A percentile compares a stretch with the other conserved stretches of the same genome.
Evolutionary conservation across 495 filamentous ascomycete genomes (phyloP).

Genomic region (Hypoxylon cercidicola): DNA sequence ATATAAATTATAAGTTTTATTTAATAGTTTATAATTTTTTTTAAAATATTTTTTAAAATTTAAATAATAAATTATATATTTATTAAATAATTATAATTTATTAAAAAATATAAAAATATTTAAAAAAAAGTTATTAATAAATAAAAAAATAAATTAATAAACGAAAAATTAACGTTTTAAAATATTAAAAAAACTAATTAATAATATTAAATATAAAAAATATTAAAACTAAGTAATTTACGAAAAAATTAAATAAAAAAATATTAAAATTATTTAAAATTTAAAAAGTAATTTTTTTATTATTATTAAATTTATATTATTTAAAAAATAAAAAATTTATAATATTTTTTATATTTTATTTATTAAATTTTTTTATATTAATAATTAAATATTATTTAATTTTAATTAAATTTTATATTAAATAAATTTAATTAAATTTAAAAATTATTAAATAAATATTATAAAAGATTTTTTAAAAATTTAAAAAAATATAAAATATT

Average conservation of each 20-base stretch:
- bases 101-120: conserved; percentile 1
- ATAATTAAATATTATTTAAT: conserved; percentile 2
- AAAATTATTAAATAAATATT: not conserved
- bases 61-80: conserved; percentile 1
- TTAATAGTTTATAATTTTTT: conserved; percentile 1
- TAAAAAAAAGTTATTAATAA: not conserved
- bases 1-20: not conserved
- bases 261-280: conserved; percentile 1
- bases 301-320: not conserved
- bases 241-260: conserved; percentile 6
- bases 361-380: not conserved
- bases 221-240: conserved; percentile 3
- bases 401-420: not conserved
- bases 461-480: conserved; percentile 1
- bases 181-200: not conserved
- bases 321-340: conserved; percentile 4
- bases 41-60: not conserved
- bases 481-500: conserved; percentile 1
- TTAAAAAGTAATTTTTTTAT: conserved; percentile 6
- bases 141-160: not conserved
- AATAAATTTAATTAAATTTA: not conserved
- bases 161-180: not conserved
- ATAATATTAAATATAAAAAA: conserved; percentile 5
- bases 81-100: conserved; percentile 2
- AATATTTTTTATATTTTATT: not conserved